Evolutionary conservation across 2,329 filamentous ascomycete species (phyloP).

Genomic region (Arthroderma sp.): DNA sequence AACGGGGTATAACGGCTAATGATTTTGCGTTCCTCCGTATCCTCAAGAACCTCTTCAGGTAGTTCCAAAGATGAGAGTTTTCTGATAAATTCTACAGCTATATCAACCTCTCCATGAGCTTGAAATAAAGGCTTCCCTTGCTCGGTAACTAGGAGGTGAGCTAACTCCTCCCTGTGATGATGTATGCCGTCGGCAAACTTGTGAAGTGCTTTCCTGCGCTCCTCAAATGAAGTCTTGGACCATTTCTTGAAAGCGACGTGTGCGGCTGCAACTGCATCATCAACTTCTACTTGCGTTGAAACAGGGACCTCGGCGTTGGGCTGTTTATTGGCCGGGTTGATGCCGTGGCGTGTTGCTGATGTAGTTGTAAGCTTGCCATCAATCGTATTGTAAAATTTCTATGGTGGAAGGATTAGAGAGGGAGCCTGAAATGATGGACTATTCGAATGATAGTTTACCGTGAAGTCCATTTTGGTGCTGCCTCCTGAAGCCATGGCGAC

Average conservation of each 20-base stretch:
- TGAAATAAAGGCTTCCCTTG: constrained; percentile 38
- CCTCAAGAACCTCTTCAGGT: constrained; percentile 35
- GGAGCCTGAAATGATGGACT: neutral
- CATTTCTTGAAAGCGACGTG: constrained; percentile 38
- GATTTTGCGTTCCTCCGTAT: constrained; percentile 25
- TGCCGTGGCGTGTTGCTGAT: constrained; percentile 27
- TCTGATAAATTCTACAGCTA: neutral
- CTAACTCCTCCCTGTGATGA: constrained; percentile 33
- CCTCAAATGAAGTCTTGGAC: constrained; percentile 34
- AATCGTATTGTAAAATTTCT: constrained; percentile 35
- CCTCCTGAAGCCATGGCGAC: neutral
- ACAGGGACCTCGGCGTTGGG: constrained; percentile 37
- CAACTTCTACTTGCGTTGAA: constrained; percentile 32
- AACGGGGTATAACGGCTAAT: constrained; percentile 8
- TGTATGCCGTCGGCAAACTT: constrained; percentile 33
- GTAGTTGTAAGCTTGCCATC: constrained; percentile 31
- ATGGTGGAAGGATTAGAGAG: neutral
- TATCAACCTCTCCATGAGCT: neutral
- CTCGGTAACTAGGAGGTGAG: constrained; percentile 37
- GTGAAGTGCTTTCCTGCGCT: constrained; percentile 33
- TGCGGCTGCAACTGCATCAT: constrained; percentile 37
- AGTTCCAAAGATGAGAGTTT: constrained; percentile 19
- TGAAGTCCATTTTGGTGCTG: neutral
- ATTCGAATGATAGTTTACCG: neutral
- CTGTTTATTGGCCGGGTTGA: constrained; percentile 37